A percentile compares a stretch with the other conserved stretches of the same genome.
phyloP scores from a whole-genome alignment of 179 eudicot species.

The Spergularia azorica region DNA sequence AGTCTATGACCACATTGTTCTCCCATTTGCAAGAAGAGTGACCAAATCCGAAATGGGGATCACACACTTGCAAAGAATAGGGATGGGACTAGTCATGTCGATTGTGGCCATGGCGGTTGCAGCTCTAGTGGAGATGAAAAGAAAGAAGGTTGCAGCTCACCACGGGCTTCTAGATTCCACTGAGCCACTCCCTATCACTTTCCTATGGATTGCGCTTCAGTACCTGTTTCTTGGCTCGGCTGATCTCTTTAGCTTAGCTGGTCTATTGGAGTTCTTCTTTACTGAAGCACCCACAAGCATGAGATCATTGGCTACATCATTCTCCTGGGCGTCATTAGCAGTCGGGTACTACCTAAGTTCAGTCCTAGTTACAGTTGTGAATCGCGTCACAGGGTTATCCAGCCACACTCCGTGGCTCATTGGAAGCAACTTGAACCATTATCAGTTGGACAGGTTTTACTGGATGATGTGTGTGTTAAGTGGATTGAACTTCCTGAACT shows the following conservation, averaged over 20 bases:
- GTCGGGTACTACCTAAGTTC: conserved; percentile 88
- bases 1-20: conserved; percentile 57
- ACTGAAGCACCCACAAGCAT: conserved; percentile 83
- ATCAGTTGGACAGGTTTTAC: conserved; percentile 74
- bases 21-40: conserved; percentile 62
- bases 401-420: conserved; percentile 67
- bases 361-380: conserved; percentile 60
- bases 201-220: conserved; percentile 81
- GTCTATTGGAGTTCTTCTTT: conserved; percentile 85
- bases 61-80: conserved; percentile 75
- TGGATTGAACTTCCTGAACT: conserved; percentile 62
- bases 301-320: conserved; percentile 85
- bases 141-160: conserved; percentile 53
- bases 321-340: conserved; percentile 89
- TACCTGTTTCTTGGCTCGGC: conserved; percentile 89
- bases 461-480: conserved; percentile 80
- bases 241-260: conserved; percentile 86
- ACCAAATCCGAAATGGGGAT: conserved; percentile 75
- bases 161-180: conserved; percentile 47
- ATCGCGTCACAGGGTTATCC: conserved; percentile 41
- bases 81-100: conserved; percentile 69
- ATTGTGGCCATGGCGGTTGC: conserved; percentile 82
- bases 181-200: conserved; percentile 70
- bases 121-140: conserved; percentile 65
- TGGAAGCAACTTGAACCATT: conserved; percentile 71